These are phyloP conservation scores for Monilinia fructicola DNA, from an alignment of 2,329 filamentous ascomycete species.

Conservation along the genomic window DNA sequence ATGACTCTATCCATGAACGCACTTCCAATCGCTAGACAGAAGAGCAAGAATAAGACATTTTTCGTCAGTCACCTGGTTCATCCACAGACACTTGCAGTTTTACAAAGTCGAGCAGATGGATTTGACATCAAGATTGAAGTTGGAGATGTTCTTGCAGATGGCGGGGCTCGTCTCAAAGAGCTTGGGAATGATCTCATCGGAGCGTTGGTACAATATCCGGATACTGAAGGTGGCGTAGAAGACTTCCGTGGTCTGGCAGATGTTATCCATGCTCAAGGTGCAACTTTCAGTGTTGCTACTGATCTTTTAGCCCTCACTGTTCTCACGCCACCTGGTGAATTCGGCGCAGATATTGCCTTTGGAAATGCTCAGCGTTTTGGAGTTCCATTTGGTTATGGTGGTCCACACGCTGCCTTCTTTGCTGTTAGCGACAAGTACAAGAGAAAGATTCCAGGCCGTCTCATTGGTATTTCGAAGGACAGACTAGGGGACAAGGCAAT, in stretches of 20 bases:
- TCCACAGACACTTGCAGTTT: constrained; percentile 80
- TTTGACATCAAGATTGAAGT: constrained; percentile 80
- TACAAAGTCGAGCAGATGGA: constrained; percentile 83
- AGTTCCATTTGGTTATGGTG: constrained; percentile 87
- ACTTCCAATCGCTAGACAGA: constrained; percentile 68
- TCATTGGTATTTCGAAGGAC: constrained; percentile 91
- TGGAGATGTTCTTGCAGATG: constrained; percentile 67
- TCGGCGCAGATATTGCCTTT: constrained; percentile 92
- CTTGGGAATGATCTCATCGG: constrained; percentile 81
- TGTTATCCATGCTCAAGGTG: constrained; percentile 72
- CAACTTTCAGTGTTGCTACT: constrained; percentile 82
- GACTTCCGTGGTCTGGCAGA: constrained; percentile 75
- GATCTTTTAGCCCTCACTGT: constrained; percentile 85
- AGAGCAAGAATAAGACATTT: constrained; percentile 74
- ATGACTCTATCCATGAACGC: constrained; percentile 89
- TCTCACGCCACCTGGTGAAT: constrained; percentile 87
- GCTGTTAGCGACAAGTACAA: constrained; percentile 88
- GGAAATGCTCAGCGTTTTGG: constrained; percentile 90
- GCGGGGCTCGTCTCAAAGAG: constrained; percentile 65
- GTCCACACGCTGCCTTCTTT: constrained; percentile 96
- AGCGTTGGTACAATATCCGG: constrained; percentile 91
- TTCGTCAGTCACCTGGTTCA: constrained; percentile 82
- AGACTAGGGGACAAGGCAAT: constrained; percentile 78
- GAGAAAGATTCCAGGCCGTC: constrained; percentile 86
- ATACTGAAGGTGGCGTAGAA: constrained; percentile 77